Base-by-base conservation (phyloP, 495 filamentous ascomycete species). In the Trichoderma reesei region DNA sequence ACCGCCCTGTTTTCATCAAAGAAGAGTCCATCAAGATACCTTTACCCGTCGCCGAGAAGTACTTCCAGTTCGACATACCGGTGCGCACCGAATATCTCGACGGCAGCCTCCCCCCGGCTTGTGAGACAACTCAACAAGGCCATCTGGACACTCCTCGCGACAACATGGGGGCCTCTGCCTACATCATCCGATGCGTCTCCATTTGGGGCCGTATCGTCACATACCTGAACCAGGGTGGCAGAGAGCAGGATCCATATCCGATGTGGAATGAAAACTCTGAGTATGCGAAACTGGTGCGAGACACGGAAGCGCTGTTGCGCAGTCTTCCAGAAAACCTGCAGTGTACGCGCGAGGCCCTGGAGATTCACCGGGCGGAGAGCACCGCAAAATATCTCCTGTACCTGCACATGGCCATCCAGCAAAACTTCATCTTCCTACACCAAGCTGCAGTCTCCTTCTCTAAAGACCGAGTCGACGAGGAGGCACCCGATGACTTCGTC, bases 321-420 rank as follows among this genome's bases (percentile, higher is more conserved):
- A 80, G 83, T 1, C 80, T 97, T 16, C 94, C 94, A 0, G 81
- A 83, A 41, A 78, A 76, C 54, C 73, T 96, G 48, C 75, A 79
- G 7, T 96, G 95, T 70, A 92, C 78, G 18, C 75, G 82, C 33
- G 90, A 96, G 69, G 97, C 96, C 72, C 80, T 97, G 8, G 86
- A 91, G 68, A 82, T 85, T 41, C 91, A 96, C 73, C 87, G 90
- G 41, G 88, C 88, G 16, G 89, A 95, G 67, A 85, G 85, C 67
- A 84, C 92, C 65, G 90, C 90, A 13, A 94, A 95, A 70, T 92
- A 96, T 69, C 96, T 96, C 67, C 74, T 98, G n/a, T 96, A 96
- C 71, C 75, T 97, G 61, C 94, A 98, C 70, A 89, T 98, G 64
- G 84, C 88, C 48, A 85, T 87, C 67, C 88, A 96, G 68, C 94